Base-by-base conservation (phyloP, 208 protist species). In the Acanthamoeba sp. region DNA sequence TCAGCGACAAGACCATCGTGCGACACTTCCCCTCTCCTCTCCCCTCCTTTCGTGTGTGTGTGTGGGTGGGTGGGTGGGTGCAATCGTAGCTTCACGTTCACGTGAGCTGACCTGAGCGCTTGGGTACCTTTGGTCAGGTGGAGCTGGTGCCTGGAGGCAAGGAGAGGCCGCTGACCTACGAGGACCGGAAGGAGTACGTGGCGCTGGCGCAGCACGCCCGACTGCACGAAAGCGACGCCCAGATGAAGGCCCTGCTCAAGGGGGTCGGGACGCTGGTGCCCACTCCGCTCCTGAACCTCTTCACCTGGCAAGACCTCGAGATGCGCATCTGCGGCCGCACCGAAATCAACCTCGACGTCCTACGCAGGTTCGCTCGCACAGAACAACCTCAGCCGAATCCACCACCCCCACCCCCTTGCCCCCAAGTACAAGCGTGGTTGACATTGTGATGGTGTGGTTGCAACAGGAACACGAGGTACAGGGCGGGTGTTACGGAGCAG, bases 241-340 rank as follows among this genome's bases (percentile, higher is more conserved):
- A 91, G 32, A 52, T 95, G 36, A 36, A 57, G 32, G 89, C 88
- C 36, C 10, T 95, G 18, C 10, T 45, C n/a, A 34, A 73, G 27
- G 94, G 94, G 7, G 7, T 93, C 20, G 73, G 40, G 22, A 69
- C 36, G n/a, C 14, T 95, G 6, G 45, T 95, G 27, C 94, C 94
- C n/a, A 38, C 57, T 5, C 20, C 34, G 9, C 22, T 64, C 24
- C 62, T 95, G 27, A 40, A 32, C n/a, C 71, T 94, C 73, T 95
- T 93, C 59, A 87, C 94, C 20, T 52, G 62, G 55, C 34, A 82
- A 38, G 94, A 95, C 20, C 55, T 95, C 7, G 76, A 95, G 64
- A 32, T 93, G 34, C 50, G 27, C 36, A 59, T 95, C 34, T 95
- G 94, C 55, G 94, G 94, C 40, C 42, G 48, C 16, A 34, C 93